Base-by-base conservation (phyloP, 2,329 filamentous ascomycete genomes). In the Xylariomycetidae sp. region DNA sequence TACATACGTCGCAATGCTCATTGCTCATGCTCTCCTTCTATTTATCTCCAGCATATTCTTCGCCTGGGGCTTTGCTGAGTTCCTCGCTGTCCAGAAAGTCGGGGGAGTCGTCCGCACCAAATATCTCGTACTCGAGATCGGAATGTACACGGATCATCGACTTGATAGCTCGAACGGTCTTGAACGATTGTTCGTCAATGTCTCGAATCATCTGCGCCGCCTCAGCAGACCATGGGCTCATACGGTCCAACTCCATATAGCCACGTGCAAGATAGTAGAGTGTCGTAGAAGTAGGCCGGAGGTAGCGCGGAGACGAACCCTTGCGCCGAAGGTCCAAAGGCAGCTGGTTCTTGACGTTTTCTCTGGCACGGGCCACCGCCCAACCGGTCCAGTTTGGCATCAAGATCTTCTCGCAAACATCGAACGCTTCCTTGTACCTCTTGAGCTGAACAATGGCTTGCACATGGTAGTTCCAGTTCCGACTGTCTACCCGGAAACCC, bases 351-450 rank as follows among this genome's bases (percentile, higher is more conserved):
- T 44, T 44, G 27, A 50, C 35, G 14, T 48, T 53, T 31, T 43
- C 45, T 22, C 34, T 42, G 2, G 29, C 32, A 6, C 61, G 60
- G 25, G 52, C 53, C 3, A 43, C 35, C 18, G 50, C 42, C 85
- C 88, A 95, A 16, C 87, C 86, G 9, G 74, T 73, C 74, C 88
- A 95, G 20, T 74, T 68, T 1, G 74, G 70, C 74, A 95, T 93
- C 35, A 96, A 78, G 39, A 77, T 75, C 17, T 68, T 61, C 62
- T 96, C 90, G 53, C 85, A 90, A 32, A 80, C 61, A 15, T 63
- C 54, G 59, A 92, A 94, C 23, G 88, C 88, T 14, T 81, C 68
- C 29, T 75, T 60, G 48, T 73, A 71, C 28, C 72, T 67, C 28
- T 72, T 69, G 34, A 77, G 67, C 10, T 68, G 63, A 16, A 78